A percentile compares a stretch with the other conserved stretches of the same genome.
These are phyloP conservation scores for Heliosperma pusillum DNA, from an alignment of 148 eudicot genomes.

Conservation along the genomic window DNA sequence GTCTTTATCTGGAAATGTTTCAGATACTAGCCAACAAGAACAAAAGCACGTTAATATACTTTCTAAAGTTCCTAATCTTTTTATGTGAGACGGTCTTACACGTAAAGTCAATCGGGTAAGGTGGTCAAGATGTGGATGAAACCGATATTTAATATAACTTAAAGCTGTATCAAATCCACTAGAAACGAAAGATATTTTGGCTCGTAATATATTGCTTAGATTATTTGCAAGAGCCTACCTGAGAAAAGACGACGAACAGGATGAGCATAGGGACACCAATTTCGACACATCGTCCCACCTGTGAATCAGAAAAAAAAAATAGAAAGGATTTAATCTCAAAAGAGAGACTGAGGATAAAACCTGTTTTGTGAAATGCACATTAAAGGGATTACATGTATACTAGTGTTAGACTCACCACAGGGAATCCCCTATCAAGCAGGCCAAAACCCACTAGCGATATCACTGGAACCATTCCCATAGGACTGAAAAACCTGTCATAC, in stretches of 20 bases:
- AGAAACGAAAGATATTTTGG: too few relatives aligned
- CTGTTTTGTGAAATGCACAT: neutral
- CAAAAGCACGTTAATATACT: neutral
- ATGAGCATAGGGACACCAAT: slow-evolving; percentile 91
- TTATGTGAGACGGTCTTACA: too few relatives aligned
- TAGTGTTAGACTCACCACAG: slow-evolving; percentile 52
- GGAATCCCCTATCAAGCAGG: slow-evolving; percentile 92
- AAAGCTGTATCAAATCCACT: too few relatives aligned
- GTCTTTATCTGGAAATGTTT: slow-evolving; percentile 77
- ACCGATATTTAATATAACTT: too few relatives aligned
- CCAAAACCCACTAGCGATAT: slow-evolving; percentile 89
- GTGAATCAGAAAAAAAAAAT: slow-evolving; percentile 8
- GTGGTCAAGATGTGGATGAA: too few relatives aligned
- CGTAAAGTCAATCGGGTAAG: too few relatives aligned
- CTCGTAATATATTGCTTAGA: too few relatives aligned
- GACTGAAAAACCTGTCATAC: slow-evolving; percentile 83
- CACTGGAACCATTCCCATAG: slow-evolving; percentile 92
- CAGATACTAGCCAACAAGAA: slow-evolving; percentile 55
- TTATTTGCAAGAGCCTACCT: slow-evolving; percentile 52
- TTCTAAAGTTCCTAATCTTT: too few relatives aligned
- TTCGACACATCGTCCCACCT: slow-evolving; percentile 90
- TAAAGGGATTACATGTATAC: neutral
- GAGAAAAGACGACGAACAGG: slow-evolving; percentile 85
- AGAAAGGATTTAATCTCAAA: neutral
- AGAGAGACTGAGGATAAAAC: neutral